Evolutionary conservation across 1,284 basidiomycete species (phyloP), one percentile per base, ranked within the genome.

Genomic region (Ceratobasidium sp.): DNA sequence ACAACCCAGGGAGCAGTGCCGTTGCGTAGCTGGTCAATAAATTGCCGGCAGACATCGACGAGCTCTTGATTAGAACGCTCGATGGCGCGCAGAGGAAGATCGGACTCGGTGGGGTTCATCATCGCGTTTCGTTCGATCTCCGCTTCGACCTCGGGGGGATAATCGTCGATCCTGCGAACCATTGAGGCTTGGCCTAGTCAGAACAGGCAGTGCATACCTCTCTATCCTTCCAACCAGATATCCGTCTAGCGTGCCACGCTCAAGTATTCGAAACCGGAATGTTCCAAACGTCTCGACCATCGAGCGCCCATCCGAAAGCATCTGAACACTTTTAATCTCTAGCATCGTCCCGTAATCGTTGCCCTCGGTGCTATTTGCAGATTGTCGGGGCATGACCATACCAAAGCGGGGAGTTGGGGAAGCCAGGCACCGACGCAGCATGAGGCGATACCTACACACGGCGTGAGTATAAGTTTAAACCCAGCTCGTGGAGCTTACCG

Each of bases 1-100:
- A 95, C 90, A 50, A 98, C 91, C 94, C 96, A 97, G 48, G 96
- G 96, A 0, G 96, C 94, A 0, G 93, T 93, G 23, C 95, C 95
- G 2, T 90, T 91, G 79, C 93, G 88, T 10, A 98, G 88, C 78
- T 94, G 92, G 54, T 90, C 88, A 77, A 98, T 88, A 83, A 98
- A 99, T 10, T 87, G 85, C 59, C 89, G 90, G 84, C 97, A 98
- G 38, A 89, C 90, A 3, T 86, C 87, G 86, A 97, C 91, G 62
- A 98, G 89, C 80, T 92, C 89, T 41, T 88, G 87, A 67, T 91
- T 94, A n/a, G 91, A 88, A 57, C 85, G 85, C 57, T 77, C 81
- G 79, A 82, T 75, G 81, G 80, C 64, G 80, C 79, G 59, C 76
- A 77, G 20, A 48, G 50, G 8, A 64, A 78, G 23, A 50, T 30